Evolutionary conservation across 805 yeast species (phyloP), one percentile per base, ranked within the genome.

Genomic region (Maudiozyma saulgeensis): DNA sequence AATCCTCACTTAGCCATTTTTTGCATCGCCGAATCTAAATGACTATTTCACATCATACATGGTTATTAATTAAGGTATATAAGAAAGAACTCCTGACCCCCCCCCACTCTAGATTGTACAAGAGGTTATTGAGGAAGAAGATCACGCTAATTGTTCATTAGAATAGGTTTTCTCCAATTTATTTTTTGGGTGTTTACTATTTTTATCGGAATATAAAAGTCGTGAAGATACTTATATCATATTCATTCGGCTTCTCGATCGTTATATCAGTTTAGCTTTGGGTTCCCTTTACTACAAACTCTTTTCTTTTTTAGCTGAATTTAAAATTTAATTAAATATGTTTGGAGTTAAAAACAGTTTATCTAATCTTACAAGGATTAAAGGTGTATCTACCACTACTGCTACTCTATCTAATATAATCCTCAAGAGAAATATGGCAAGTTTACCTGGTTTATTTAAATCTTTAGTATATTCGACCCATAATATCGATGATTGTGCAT

Each of bases 401-500:
- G 15, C 5, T 35, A 6, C 38, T 16, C 18, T n/a, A 3, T n/a
- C 16, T n/a, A 8, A 13, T 15, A 15, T 35, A 35, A 19, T 35
- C 1, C 8, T 35, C 7, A 32, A 4, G 9, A 34, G 44, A 16
- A 42, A 39, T 35, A 56, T 60, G 59, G 53, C 63, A 9, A 49
- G 53, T 16, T 43, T 57, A 18, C 63, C 67, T 9, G 48, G 50
- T 13, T 53, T 51, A 7, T 61, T 63, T 49, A 64, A 62, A 47
- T 63, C 69, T 6, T 43, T 65, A 18, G 53, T 65, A 8, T 65
- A 65, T 45, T 58, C 69, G 3, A 44, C 52, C 1, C 68, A 64
- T 49, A 57, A 58, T 47, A 54, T 58, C 1, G 63, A 63, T 37
- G 63, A 65, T 39, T 57, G 62, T 45, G 51, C 64, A 1, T 53